Conservation (phyloP, 768 basidiomycete genomes). For the Dioszegia hungarica region DNA sequence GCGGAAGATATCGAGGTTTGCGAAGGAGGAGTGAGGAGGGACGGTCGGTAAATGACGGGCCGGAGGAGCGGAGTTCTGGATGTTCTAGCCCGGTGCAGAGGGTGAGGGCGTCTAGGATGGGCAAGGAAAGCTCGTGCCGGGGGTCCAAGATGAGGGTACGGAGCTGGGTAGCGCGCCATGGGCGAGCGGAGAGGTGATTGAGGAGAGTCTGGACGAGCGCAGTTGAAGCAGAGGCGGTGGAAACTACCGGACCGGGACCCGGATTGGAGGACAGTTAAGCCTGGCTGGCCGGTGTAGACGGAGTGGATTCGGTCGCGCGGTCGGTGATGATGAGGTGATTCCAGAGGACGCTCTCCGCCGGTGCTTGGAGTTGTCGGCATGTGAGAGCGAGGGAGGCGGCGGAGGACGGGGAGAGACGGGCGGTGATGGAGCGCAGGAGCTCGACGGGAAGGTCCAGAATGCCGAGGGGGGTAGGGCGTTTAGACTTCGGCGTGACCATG, state of each 20-base stretch:
- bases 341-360: constrained; percentile 14
- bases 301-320: too few species aligned
- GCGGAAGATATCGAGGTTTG: constrained; percentile 3
- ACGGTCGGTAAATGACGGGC: not conserved
- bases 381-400: too few species aligned
- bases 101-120: not conserved
- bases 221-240: not conserved
- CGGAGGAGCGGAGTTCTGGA: not conserved
- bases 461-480: not conserved
- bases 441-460: too few species aligned
- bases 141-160: not conserved
- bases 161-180: constrained; percentile 5
- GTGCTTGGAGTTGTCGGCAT: too few species aligned
- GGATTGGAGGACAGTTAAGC: not conserved
- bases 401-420: too few species aligned
- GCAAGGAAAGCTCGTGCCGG: not conserved
- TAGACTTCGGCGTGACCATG: not conserved
- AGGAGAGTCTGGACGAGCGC: not conserved
- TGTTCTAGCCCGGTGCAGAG: constrained; percentile 1
- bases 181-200: not conserved
- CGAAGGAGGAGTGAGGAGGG: constrained; percentile 1
- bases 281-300: too few species aligned
- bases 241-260: too few species aligned
- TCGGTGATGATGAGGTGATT: not conserved
- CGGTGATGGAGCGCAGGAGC: too few species aligned